A percentile compares a stretch with the other conserved stretches of the same genome.
Conservation (phyloP, 2,329 filamentous ascomycete genomes). For the Aspergillus uvarum region DNA sequence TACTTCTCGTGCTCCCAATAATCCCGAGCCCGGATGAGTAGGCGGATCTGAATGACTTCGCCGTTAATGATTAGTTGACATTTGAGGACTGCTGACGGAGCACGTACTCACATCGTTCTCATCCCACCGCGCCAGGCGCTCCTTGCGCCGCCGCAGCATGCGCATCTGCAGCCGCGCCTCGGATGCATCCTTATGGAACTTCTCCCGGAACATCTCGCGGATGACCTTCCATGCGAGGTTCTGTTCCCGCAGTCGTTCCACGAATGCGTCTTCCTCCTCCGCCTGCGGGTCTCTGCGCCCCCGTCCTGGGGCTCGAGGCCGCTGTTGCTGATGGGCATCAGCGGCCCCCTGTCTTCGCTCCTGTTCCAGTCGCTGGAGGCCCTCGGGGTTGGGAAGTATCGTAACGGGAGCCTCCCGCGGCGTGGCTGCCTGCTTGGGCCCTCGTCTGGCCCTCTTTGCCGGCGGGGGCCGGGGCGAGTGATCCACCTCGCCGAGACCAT, state of each 20-base stretch:
- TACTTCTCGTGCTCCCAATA: conserved; percentile 42
- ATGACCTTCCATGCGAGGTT: conserved; percentile 41
- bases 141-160: conserved; percentile 38
- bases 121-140: conserved; percentile 39
- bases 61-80: conserved; percentile 14
- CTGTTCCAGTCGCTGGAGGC: conserved; percentile 39
- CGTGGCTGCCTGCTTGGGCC: conserved; percentile 21
- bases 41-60: conserved; percentile 30
- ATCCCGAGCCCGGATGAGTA: conserved; percentile 38
- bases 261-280: conserved; percentile 42
- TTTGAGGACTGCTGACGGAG: conserved; percentile 8
- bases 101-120: conserved; percentile 48
- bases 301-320: conserved; percentile 33
- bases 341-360: conserved; percentile 32
- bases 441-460: conserved; percentile 26
- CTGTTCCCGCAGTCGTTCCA: conserved; percentile 38
- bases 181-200: conserved; percentile 39
- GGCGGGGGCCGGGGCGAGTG: conserved; percentile 26
- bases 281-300: conserved; percentile 38
- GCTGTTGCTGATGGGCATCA: conserved; percentile 27
- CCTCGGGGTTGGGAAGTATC: conserved; percentile 43
- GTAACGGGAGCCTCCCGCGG: conserved; percentile 32
- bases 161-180: conserved; percentile 46
- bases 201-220: conserved; percentile 36
- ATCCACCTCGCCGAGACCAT: conserved; percentile 21